Evolutionary conservation across 2,329 filamentous ascomycete genomes (phyloP).

Genomic region (Dactylellina leptospora): DNA sequence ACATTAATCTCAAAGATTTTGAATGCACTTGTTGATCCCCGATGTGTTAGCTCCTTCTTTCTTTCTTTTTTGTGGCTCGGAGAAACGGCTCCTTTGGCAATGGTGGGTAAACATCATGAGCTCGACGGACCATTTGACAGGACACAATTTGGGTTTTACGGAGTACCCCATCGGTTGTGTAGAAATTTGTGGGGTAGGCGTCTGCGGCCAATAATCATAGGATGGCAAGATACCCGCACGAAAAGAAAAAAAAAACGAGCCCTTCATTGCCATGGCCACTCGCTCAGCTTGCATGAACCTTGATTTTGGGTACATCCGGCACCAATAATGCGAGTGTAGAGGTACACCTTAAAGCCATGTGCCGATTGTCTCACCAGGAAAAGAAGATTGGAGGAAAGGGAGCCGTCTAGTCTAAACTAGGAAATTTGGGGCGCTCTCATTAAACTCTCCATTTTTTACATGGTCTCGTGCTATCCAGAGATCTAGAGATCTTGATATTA

Average conservation of each 20-base stretch:
- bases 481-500: conserved; percentile 23
- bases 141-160: too few relatives aligned
- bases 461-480: not conserved
- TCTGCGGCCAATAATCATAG: not conserved
- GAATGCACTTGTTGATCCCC: not conserved
- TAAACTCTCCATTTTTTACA: not conserved
- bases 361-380: conserved; percentile 28
- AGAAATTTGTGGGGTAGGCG: conserved; percentile 23
- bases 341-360: conserved; percentile 24
- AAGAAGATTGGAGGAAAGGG: conserved; percentile 1
- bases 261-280: conserved; percentile 30
- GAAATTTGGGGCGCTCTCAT: conserved; percentile 1
- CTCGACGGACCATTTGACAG: conserved; percentile 7
- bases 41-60: not conserved
- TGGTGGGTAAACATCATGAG: not conserved
- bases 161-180: conserved; percentile 15
- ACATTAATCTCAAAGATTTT: too few relatives aligned
- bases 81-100: conserved; percentile 19
- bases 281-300: conserved; percentile 7
- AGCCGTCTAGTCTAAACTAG: conserved; percentile 13
- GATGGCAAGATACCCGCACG: conserved; percentile 2
- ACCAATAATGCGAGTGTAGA: not conserved
- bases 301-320: conserved; percentile 8
- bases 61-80: conserved; percentile 4
- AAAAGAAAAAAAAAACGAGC: not conserved